Evolutionary conservation across 306 rosid genomes (phyloP), one percentile per base, ranked within the genome.

Genomic region (Sicyos baderoa): DNA sequence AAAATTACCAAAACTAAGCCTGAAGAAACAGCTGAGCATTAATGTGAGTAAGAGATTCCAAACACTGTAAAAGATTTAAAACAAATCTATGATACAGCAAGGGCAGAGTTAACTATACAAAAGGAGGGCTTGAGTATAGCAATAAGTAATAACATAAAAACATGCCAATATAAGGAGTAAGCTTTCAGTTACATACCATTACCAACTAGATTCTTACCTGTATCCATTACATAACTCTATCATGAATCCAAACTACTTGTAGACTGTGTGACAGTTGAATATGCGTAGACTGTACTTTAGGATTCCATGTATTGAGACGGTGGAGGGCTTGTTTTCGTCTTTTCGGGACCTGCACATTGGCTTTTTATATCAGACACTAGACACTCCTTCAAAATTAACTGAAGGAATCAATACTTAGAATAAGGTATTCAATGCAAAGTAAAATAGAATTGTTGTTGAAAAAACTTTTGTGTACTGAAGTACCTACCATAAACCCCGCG

Each of bases 271-370:
- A 66, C 7, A 18, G 53, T 66, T 22, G 14, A 76, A 66, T 68
- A 44, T 37, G 59, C 44, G 77, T 23, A 57, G 60, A 12, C 59
- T 59, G 37, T 72, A 25, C 60, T 78, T 86, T 71, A 91, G 70
- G 87, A 78, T 83, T 89, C 95, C 97, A 91, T 91, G 88, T 81
- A 82, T 73, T 91, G 97, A 51, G 89, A 82, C 40, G 95, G 77
- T 53, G 97, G 97, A 58, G 97, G 97, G 77, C 92, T 87, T 62
- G 83, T 84, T 76, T 79, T 87, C n/a, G 97, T 87, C 84, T 89
- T 91, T 35, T 77, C 86, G 16, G 84, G 62, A 79, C 86, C 97
- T 91, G 95, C 85, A 84, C 74, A 19, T 55, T 23, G 40, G 56
- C 68, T 42, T 75, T 29, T 72, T 21, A 44, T 54, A 79, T 73